phyloP scores from a whole-genome alignment of 108 stramenopile genomes.

The Pseudonitzschia multistriata region DNA sequence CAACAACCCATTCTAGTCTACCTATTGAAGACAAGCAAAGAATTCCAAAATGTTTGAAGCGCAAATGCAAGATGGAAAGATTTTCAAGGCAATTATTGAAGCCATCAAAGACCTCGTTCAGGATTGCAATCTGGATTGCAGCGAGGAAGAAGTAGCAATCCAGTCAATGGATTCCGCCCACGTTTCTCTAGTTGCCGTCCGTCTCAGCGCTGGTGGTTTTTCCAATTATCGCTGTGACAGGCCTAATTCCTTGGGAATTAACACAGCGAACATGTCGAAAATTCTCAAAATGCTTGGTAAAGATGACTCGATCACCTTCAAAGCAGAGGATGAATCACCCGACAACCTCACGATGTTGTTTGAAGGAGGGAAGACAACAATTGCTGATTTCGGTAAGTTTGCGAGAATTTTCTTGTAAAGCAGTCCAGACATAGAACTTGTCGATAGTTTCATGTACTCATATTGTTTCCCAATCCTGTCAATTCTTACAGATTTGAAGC shows the following conservation, averaged over 20 bases:
- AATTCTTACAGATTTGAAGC: constrained; percentile 82
- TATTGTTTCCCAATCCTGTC: background rate
- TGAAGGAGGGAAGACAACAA: constrained; percentile 58
- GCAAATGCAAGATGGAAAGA: constrained; percentile 84
- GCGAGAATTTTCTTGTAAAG: background rate
- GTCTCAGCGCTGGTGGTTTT: constrained; percentile 82
- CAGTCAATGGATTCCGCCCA: constrained; percentile 99
- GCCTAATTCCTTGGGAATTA: constrained; percentile 90
- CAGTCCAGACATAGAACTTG: background rate
- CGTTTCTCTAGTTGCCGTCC: constrained; percentile 92
- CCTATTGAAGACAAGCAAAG: background rate
- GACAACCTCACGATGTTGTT: constrained; percentile 93
- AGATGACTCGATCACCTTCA: constrained; percentile 94
- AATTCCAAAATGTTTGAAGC: constrained; percentile 95
- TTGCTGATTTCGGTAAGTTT: constrained; percentile 95
- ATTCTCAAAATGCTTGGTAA: constrained; percentile 98
- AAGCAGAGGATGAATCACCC: constrained; percentile 89
- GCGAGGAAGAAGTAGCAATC: constrained; percentile 86
- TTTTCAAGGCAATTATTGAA: constrained; percentile 96
- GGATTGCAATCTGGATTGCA: constrained; percentile 93
- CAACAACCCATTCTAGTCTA: background rate
- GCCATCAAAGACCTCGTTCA: constrained; percentile 95
- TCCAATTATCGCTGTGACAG: constrained; percentile 97
- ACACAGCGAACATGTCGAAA: constrained; percentile 93
- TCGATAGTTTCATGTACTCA: background rate